phyloP scores from a whole-genome alignment of 1,284 basidiomycete species.

The Exobasidium rhododendri region DNA sequence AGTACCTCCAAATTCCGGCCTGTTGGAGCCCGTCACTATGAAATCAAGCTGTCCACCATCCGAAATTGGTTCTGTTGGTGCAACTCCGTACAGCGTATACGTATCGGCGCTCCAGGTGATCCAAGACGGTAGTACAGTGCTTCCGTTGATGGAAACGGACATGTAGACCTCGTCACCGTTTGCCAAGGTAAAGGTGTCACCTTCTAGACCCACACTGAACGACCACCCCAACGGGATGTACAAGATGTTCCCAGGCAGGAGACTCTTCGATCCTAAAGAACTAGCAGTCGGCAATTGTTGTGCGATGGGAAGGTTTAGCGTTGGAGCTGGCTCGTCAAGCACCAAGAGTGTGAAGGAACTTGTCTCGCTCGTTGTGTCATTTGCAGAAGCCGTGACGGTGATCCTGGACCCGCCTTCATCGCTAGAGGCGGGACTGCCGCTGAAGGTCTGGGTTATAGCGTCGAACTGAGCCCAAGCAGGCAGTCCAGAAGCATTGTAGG shows the following conservation, averaged over 20 bases:
- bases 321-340: constrained; percentile 34
- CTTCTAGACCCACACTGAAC: constrained; percentile 80
- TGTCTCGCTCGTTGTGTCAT: constrained; percentile 11
- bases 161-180: constrained; percentile 63
- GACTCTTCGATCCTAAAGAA: constrained; percentile 33
- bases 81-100: constrained; percentile 75
- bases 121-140: constrained; percentile 72
- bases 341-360: constrained; percentile 32
- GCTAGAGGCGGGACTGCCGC: constrained; percentile 29
- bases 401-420: constrained; percentile 14
- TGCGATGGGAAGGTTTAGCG: constrained; percentile 35
- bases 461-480: constrained; percentile 46
- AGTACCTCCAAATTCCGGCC: constrained; percentile 37
- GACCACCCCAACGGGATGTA: constrained; percentile 80
- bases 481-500: constrained; percentile 23
- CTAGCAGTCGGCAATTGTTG: constrained; percentile 43
- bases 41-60: constrained; percentile 39
- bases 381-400: constrained; percentile 13
- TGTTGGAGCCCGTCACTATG: constrained; percentile 44
- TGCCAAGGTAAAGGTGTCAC: constrained; percentile 64
- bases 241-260: constrained; percentile 57
- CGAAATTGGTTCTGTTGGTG: constrained; percentile 59
- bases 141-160: constrained; percentile 65
- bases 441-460: constrained; percentile 25
- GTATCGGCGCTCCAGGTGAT: constrained; percentile 67